Conservation (phyloP, 495 filamentous ascomycete species). For the Cercophora newfieldiana region DNA sequence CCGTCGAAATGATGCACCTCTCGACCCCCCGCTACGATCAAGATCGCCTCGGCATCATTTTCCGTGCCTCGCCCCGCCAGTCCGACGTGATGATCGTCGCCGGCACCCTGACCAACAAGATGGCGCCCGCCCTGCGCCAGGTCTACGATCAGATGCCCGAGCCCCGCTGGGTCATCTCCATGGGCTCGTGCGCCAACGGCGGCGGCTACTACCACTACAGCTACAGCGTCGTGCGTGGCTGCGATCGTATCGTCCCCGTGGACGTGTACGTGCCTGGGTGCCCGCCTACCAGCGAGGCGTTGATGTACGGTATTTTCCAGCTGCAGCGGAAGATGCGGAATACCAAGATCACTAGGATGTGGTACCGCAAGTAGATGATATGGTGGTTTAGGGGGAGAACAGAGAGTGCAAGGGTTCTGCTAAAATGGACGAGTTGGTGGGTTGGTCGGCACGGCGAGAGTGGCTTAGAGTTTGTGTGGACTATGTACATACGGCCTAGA, state of each 20-base stretch:
- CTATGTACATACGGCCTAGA: conserved; percentile 20
- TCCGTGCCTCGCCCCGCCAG: conserved; percentile 91
- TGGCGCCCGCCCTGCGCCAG: conserved; percentile 91
- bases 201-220: conserved; percentile 95
- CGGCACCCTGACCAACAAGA: conserved; percentile 95
- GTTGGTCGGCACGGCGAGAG: not conserved
- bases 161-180: conserved; percentile 86
- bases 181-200: conserved; percentile 91
- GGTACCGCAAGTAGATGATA: conserved; percentile 42
- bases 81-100: conserved; percentile 98
- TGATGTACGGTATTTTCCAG: conserved; percentile 87
- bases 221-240: conserved; percentile 84
- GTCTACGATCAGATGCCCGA: conserved; percentile 99
- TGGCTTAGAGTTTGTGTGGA: not conserved
- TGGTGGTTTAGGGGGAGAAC: not conserved
- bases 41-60: conserved; percentile 94
- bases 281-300: conserved; percentile 83
- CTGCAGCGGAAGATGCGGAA: conserved; percentile 85
- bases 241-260: conserved; percentile 87
- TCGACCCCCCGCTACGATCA: conserved; percentile 96
- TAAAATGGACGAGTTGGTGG: not conserved
- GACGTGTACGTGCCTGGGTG: conserved; percentile 93
- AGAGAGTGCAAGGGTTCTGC: not conserved
- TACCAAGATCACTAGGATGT: conserved; percentile 71
- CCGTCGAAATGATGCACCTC: conserved; percentile 98